These are phyloP conservation scores for Vitis hybrid DNA, from an alignment of 177 flowering plant species.

Conservation along the genomic window DNA sequence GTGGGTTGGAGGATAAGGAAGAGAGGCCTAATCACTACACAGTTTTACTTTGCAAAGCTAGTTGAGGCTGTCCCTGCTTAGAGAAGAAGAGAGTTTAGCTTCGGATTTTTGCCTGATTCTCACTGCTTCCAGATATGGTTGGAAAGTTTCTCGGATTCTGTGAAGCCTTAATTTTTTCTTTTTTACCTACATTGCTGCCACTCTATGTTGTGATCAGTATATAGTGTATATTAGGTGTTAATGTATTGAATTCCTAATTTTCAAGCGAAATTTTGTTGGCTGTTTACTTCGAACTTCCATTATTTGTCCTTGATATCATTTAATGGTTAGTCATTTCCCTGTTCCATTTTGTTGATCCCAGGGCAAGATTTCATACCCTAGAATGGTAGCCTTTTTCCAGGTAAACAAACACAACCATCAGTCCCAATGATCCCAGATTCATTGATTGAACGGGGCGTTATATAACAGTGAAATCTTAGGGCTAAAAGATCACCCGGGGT, in stretches of 20 bases:
- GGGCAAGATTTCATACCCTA: too few species aligned
- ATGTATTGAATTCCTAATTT: constrained; percentile 5
- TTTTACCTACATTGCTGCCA: constrained; percentile 1
- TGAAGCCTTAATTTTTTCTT: constrained; percentile 4
- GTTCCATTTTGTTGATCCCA: too few species aligned
- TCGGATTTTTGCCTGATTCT: constrained; percentile 7
- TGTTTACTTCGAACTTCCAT: not conserved
- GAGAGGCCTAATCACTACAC: constrained; percentile 76
- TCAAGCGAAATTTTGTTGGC: not conserved
- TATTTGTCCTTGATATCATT: too few species aligned
- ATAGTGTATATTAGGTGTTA: constrained; percentile 17
- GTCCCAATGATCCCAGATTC: too few species aligned
- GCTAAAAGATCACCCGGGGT: too few species aligned
- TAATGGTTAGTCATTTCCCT: too few species aligned
- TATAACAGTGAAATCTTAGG: too few species aligned
- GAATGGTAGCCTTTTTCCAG: too few species aligned
- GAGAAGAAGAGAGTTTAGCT: not conserved
- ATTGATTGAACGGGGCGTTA: too few species aligned
- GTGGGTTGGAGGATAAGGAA: constrained; percentile 90
- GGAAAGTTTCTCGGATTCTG: constrained; percentile 8
- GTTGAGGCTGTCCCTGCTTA: constrained; percentile 89
- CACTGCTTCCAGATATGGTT: constrained; percentile 8
- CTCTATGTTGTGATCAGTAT: not conserved
- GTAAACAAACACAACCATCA: too few species aligned
- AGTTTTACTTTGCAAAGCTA: constrained; percentile 81